Evolutionary conservation across 2,329 filamentous ascomycete genomes (phyloP), one percentile per base, ranked within the genome.

Genomic region (Apiospora koreana): DNA sequence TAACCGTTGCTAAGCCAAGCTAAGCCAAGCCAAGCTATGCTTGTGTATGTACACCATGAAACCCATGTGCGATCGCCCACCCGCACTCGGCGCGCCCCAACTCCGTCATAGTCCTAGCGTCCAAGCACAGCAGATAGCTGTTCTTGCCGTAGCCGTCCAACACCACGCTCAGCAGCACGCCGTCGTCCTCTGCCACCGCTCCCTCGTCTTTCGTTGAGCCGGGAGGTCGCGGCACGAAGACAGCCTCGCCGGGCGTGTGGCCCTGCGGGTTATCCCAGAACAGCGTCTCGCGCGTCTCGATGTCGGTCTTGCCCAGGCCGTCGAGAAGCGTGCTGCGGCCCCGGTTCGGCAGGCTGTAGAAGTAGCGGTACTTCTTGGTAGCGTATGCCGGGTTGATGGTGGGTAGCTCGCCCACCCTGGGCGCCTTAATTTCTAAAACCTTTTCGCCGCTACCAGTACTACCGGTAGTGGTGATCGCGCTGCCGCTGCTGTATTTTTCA

Each of bases 201-300:
- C 9, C 75, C 73, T 5, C 65, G 43, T 16, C 31, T 67, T n/a
- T 6, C 5, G 10, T 64, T 14, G 6, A 8, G 35, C 8, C 48
- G 23, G 23, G 80, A 0, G 87, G 87, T 42, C 85, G 80, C 0
- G 86, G 81, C 1, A 94, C 83, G 72, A 93, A 94, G 42, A 94
- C 89, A 0, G 91, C 84, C 78, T 94, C 92, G 1, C 91, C 88
- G 0, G 92, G 92, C 0, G 89, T 91, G 74, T 93, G 90, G 0
- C 86, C 89, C 1, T 81, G 77, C 0, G 83, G 82, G 0, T 83
- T 83, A 14, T 86, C 83, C 92, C 92, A 94, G 71, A 87, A 82
- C 3, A 86, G 72, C 0, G 83, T 82, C 38, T 84, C 82, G 14
- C 86, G 81, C 0, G 86, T 90, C 12, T 81, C 74, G 3, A 88